Evolutionary conservation across 352 stramenopile species (phyloP).

Genomic region (Phytophthora aleatoria): DNA sequence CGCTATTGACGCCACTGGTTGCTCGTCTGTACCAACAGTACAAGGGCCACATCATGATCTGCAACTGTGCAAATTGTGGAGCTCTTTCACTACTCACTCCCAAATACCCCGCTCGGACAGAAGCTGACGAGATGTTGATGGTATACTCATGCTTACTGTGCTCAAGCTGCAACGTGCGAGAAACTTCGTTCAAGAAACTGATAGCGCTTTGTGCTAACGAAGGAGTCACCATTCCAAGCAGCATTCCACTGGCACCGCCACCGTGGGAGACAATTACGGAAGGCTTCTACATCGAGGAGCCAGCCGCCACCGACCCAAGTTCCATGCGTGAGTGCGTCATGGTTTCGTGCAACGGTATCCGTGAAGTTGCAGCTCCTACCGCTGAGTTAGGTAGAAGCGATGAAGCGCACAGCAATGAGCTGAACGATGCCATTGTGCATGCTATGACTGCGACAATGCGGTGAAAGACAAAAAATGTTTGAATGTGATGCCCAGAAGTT

Average conservation of each 20-base stretch:
- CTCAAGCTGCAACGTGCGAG: constrained; percentile 72
- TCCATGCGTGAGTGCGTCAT: constrained; percentile 56
- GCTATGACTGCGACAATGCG: constrained; percentile 42
- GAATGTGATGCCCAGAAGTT: not conserved
- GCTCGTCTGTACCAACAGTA: constrained; percentile 52
- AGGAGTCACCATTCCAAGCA: constrained; percentile 46
- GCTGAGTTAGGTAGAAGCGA: constrained; percentile 11
- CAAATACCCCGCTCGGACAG: constrained; percentile 38
- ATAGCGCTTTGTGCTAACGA: constrained; percentile 51
- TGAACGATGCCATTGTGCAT: constrained; percentile 54
- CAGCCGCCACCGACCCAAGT: constrained; percentile 32
- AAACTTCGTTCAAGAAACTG: constrained; percentile 65
- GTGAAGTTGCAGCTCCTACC: constrained; percentile 42
- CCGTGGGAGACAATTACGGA: constrained; percentile 44
- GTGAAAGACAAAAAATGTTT: constrained; percentile 9
- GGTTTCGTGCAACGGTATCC: constrained; percentile 58
- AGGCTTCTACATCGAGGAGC: constrained; percentile 67
- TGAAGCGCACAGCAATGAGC: constrained; percentile 44
- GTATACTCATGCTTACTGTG: constrained; percentile 75
- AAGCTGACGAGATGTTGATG: constrained; percentile 36
- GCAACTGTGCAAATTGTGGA: constrained; percentile 63
- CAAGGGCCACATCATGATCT: constrained; percentile 44
- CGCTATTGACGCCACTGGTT: constrained; percentile 47
- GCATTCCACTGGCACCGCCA: constrained; percentile 35
- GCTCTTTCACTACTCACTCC: constrained; percentile 59